Evolutionary conservation across 2,329 filamentous ascomycete genomes (phyloP).

Genomic region (Orbilia blumenaviensis): DNA sequence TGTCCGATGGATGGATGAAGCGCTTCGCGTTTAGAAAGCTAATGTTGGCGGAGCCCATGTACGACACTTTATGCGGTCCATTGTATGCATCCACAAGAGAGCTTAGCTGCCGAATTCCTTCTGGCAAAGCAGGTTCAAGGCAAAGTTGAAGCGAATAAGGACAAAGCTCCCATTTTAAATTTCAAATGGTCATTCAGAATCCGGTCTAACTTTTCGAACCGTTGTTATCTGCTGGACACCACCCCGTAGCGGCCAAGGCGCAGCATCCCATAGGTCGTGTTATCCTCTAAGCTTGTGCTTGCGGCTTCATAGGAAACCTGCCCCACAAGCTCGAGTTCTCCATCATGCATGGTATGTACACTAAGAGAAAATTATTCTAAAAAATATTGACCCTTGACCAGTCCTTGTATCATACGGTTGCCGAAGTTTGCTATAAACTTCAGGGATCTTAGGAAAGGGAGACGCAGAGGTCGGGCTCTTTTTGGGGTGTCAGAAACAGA

Average conservation of each 20-base stretch:
- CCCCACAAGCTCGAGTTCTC: constrained; percentile 17
- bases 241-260: constrained; percentile 38
- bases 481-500: constrained; percentile 41
- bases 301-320: constrained; percentile 26
- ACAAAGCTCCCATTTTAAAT: constrained; percentile 36
- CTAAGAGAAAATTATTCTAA: constrained; percentile 7
- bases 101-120: constrained; percentile 31
- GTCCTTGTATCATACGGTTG: constrained; percentile 29
- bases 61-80: constrained; percentile 27
- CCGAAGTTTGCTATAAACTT: constrained; percentile 43
- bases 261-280: constrained; percentile 25
- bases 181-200: constrained; percentile 5
- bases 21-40: constrained; percentile 47
- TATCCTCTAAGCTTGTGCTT: constrained; percentile 15
- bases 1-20: constrained; percentile 14
- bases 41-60: constrained; percentile 36
- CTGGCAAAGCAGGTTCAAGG: constrained; percentile 42
- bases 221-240: constrained; percentile 13
- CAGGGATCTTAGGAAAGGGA: constrained; percentile 14
- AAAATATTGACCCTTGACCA: constrained; percentile 8
- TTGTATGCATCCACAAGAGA: constrained; percentile 37
- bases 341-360: constrained; percentile 26
- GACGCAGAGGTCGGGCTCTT: constrained; percentile 15
- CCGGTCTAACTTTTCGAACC: constrained; percentile 27
- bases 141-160: constrained; percentile 29